These are phyloP conservation scores for Cadophora gregata DNA, from an alignment of 2,329 filamentous ascomycete species.

Conservation along the genomic window DNA sequence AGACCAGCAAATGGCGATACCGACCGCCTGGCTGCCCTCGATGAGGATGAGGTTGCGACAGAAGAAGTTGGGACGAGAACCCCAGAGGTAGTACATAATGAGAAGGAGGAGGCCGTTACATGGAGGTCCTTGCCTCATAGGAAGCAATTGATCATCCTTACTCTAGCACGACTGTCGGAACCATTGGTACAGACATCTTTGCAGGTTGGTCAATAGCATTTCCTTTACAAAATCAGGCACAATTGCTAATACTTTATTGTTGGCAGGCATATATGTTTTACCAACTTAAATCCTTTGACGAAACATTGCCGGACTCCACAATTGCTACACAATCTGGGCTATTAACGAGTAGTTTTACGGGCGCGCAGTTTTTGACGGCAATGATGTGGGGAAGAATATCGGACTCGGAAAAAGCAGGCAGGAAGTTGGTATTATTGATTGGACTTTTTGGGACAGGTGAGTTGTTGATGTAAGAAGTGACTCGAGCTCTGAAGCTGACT, in stretches of 20 bases:
- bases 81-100: conserved; percentile 1
- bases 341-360: conserved; percentile 79
- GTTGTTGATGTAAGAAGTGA: neutral
- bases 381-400: conserved; percentile 71
- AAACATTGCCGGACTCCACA: conserved; percentile 59
- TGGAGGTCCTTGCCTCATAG: conserved; percentile 51
- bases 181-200: conserved; percentile 78
- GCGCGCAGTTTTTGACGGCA: conserved; percentile 77
- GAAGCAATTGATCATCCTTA: conserved; percentile 77
- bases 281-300: conserved; percentile 79
- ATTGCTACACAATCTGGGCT: conserved; percentile 81
- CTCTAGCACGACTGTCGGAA: conserved; percentile 79
- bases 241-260: neutral
- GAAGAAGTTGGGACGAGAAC: conserved; percentile 18
- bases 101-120: conserved; percentile 27
- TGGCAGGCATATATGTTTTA: conserved; percentile 76
- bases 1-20: conserved; percentile 15
- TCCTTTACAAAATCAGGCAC: neutral
- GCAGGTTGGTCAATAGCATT: conserved; percentile 45
- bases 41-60: conserved; percentile 25
- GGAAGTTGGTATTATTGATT: conserved; percentile 61
- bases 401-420: conserved; percentile 65
- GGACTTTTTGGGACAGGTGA: conserved; percentile 66
- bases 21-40: conserved; percentile 22
- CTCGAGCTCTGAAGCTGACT: neutral